Conservation (phyloP, 2,329 filamentous ascomycete species). For the Pleurostoma richardsiae region DNA sequence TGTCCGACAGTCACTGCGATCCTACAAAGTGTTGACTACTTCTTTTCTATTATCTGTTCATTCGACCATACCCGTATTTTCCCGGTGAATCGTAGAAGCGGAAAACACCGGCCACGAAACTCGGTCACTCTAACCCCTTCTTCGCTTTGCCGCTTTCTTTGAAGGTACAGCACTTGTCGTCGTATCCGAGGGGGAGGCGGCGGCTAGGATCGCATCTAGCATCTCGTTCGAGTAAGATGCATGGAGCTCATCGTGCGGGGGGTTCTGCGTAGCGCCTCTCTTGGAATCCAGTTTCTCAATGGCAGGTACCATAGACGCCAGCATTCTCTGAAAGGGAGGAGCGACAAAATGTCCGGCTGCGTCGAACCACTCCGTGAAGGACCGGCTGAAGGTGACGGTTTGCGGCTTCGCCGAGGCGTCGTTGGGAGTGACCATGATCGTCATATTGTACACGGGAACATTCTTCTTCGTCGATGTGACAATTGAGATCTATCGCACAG, state of each 20-base stretch:
- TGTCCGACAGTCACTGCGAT: no score
- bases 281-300: constrained; percentile 64
- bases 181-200: constrained; percentile 25
- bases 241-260: constrained; percentile 28
- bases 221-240: constrained; percentile 33
- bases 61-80: no score
- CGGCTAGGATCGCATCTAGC: constrained; percentile 40
- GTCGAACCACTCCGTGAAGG: constrained; percentile 77
- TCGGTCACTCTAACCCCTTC: constrained; percentile 30
- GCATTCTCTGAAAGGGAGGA: constrained; percentile 71
- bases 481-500: constrained; percentile 59
- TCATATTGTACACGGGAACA: constrained; percentile 74
- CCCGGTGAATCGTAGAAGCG: no score
- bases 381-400: constrained; percentile 50
- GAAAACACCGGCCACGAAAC: no score
- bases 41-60: no score
- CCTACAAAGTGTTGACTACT: no score
- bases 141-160: constrained; percentile 38
- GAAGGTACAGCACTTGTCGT: constrained; percentile 12
- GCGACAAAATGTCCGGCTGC: constrained; percentile 65
- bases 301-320: constrained; percentile 62
- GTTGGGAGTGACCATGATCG: constrained; percentile 49
- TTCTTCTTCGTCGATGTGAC: constrained; percentile 71
- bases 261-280: constrained; percentile 32
- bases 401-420: constrained; percentile 26